Conservation (phyloP, 1,139 yeast genomes). For the Pneumocystis canis region DNA sequence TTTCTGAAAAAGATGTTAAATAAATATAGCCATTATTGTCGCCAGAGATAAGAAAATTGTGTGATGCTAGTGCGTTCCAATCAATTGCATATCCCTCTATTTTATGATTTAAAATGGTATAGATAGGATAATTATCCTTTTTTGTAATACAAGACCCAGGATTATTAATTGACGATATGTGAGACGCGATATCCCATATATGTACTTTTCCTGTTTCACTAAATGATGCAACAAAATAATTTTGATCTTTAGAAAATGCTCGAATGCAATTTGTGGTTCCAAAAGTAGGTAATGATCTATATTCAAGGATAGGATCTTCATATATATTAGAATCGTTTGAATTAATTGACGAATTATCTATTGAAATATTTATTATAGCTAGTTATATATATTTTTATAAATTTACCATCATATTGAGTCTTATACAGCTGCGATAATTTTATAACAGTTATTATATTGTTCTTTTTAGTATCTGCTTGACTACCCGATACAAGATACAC, state of each 20-base stretch:
- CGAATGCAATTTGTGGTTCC: slow-evolving; percentile 82
- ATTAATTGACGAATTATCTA: slow-evolving; percentile 28
- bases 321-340: slow-evolving; percentile 58
- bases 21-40: slow-evolving; percentile 30
- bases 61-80: slow-evolving; percentile 70
- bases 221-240: slow-evolving; percentile 72
- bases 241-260: slow-evolving; percentile 55
- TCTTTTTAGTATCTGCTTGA: slow-evolving; percentile 76
- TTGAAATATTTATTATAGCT: background rate
- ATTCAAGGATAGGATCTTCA: slow-evolving; percentile 76
- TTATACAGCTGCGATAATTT: slow-evolving; percentile 69
- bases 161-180: slow-evolving; percentile 66
- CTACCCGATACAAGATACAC: slow-evolving; percentile 82
- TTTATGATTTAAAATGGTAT: slow-evolving; percentile 71
- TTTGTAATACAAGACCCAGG: slow-evolving; percentile 80
- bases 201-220: slow-evolving; percentile 81
- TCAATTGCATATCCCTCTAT: slow-evolving; percentile 95
- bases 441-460: slow-evolving; percentile 74
- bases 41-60: slow-evolving; percentile 65
- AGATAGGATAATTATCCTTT: slow-evolving; percentile 60
- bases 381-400: slow-evolving; percentile 30
- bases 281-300: slow-evolving; percentile 59
- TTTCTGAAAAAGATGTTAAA: slow-evolving; percentile 61
- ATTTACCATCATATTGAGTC: slow-evolving; percentile 63
- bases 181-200: slow-evolving; percentile 69